These are phyloP conservation scores for Mycocalia duriaeana DNA, from an alignment of 1,284 basidiomycete genomes.

Conservation along the genomic window DNA sequence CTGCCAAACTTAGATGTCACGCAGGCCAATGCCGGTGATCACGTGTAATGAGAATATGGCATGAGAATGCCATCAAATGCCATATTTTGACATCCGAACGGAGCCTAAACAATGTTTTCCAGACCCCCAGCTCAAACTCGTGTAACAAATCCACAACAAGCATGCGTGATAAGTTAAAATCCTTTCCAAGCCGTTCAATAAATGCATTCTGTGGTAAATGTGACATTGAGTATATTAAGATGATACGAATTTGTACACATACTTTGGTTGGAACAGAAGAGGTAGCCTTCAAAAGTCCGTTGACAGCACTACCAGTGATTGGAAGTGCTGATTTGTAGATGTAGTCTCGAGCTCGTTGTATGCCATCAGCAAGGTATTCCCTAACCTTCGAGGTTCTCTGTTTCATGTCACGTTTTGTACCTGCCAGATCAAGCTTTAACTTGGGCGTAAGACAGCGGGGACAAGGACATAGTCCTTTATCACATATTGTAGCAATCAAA, in stretches of 20 bases:
- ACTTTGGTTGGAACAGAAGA: conserved; percentile 11
- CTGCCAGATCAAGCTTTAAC: neutral
- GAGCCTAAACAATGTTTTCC: conserved; percentile 18
- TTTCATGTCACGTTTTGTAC: conserved; percentile 3
- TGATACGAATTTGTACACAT: conserved; percentile 4
- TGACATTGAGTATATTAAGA: neutral
- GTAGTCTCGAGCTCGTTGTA: neutral
- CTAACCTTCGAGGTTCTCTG: neutral
- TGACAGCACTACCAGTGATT: neutral
- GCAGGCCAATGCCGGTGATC: too few relatives aligned
- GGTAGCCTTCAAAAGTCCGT: neutral
- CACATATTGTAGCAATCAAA: conserved; percentile 15
- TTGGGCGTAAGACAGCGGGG: neutral
- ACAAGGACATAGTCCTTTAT: neutral
- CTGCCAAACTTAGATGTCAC: too few relatives aligned
- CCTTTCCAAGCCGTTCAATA: conserved; percentile 10
- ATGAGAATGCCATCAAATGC: too few relatives aligned
- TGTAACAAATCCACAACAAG: conserved; percentile 19
- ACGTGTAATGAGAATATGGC: too few relatives aligned
- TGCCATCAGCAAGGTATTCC: neutral
- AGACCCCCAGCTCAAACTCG: conserved; percentile 22
- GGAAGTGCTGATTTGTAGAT: neutral
- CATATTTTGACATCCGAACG: too few relatives aligned
- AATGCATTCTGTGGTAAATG: conserved; percentile 20
- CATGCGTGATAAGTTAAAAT: conserved; percentile 15